Conservation (phyloP, 345 rosid genomes). For the Camelina sativa region DNA sequence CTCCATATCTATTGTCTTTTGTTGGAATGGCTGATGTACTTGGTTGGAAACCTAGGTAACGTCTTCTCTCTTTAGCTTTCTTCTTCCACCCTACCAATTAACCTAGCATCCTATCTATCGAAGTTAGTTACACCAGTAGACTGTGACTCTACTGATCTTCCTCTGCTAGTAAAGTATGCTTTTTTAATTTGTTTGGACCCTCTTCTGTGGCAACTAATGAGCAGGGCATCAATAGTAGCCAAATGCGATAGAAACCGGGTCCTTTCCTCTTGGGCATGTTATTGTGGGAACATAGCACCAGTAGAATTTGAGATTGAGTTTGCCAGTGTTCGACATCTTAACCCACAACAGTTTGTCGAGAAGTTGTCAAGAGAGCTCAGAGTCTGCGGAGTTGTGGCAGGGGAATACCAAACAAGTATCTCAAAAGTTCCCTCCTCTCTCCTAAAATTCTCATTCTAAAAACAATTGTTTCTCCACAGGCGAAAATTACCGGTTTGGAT, state of each 20-base stretch:
- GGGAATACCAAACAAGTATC: slow-evolving; percentile 37
- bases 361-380: slow-evolving; percentile 72
- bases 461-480: slow-evolving; percentile 48
- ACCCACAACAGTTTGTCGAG: slow-evolving; percentile 81
- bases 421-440: not conserved
- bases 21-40: slow-evolving; percentile 85
- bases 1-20: slow-evolving; percentile 75
- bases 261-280: slow-evolving; percentile 71
- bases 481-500: slow-evolving; percentile 86
- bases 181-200: too few relatives aligned
- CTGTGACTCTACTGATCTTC: slow-evolving; percentile 34
- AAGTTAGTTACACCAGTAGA: slow-evolving; percentile 36
- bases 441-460: not conserved
- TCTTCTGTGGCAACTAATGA: not conserved
- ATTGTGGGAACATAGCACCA: slow-evolving; percentile 64
- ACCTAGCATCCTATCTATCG: not conserved
- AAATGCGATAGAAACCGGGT: slow-evolving; percentile 78
- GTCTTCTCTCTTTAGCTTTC: not conserved
- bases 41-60: slow-evolving; percentile 86
- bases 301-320: slow-evolving; percentile 67
- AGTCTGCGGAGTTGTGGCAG: slow-evolving; percentile 81
- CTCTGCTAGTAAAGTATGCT: not conserved
- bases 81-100: not conserved
- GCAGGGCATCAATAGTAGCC: slow-evolving; percentile 79
- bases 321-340: slow-evolving; percentile 72